Base-by-base conservation (phyloP, 2,329 filamentous ascomycete genomes). In the Fusarium poae region DNA sequence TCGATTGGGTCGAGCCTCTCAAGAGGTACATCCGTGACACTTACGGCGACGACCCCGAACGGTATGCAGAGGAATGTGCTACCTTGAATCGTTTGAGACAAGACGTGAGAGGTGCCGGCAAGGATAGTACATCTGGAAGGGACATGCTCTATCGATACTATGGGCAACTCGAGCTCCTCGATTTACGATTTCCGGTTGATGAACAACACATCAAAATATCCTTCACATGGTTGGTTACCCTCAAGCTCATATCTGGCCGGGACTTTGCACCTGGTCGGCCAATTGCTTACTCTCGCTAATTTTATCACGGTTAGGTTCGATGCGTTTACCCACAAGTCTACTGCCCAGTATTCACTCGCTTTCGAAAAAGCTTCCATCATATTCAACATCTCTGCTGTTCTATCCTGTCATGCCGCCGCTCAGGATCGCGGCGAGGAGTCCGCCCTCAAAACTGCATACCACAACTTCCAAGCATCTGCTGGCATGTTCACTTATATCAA, bases 401-500 rank as follows among this genome's bases (percentile, higher is more conserved):
- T 99, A 21, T 98, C 95, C 55, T 97, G 95, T 76, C 93, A 99
- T 85, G 96, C 95, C 65, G 94, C 95, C 43, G 88, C 92, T 76
- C 97, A 99, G 81, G 94, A 96, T 72, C 90, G 96, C 50, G 92
- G 92, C 68, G 94, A 98, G 77, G 96, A 99, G 76, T 87, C 92
- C 8, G 95, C 95, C 34, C 87, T 98, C 77, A 99, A 99, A 82
- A 95, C 94, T 16, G 93, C 96, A 20, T 99, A 98, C 78, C 95
- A 99, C 80, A 97, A 94, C 21, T 98, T 98, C 82, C 96, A 99
- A 80, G 96, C 96, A 40, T 94, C 95, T 10, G 96, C 96, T 12
- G 96, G 96, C 82, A 99, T 99, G 96, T 99, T 98, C 80, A 98
- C 95, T 54, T 99, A 99, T 76, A 99, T 99, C 83, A 99, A 99